Percentiles rank a stretch among this genome's conserved stretches.
phyloP scores from a whole-genome alignment of 2,329 filamentous ascomycete species.

The Ascochyta pisi region DNA sequence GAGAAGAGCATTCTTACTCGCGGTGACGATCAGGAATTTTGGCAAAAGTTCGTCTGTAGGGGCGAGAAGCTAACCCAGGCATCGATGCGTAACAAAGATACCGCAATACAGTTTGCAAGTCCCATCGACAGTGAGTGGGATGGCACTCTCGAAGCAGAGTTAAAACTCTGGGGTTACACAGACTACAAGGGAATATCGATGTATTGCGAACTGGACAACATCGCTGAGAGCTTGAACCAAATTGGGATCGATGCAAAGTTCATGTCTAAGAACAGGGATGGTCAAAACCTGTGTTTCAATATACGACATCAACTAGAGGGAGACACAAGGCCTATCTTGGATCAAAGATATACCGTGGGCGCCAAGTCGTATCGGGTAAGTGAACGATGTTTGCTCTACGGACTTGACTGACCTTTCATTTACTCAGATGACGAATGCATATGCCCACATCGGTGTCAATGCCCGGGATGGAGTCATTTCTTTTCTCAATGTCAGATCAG shows the following conservation, averaged over 20 bases:
- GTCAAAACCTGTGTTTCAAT: slow-evolving; percentile 6
- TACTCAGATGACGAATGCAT: not conserved
- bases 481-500: slow-evolving; percentile 7
- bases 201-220: not conserved
- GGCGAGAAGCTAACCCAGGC: slow-evolving; percentile 8
- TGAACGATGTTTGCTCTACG: not conserved
- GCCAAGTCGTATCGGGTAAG: not conserved
- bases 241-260: slow-evolving; percentile 4
- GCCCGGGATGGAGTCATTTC: slow-evolving; percentile 6
- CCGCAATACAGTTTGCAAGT: not conserved
- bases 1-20: not conserved
- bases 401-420: not conserved
- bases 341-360: slow-evolving; percentile 1
- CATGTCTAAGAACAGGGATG: not conserved
- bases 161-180: slow-evolving; percentile 7
- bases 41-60: slow-evolving; percentile 1
- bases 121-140: slow-evolving; percentile 8
- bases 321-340: not conserved
- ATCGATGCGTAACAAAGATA: slow-evolving; percentile 5
- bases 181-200: not conserved
- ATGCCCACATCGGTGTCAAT: slow-evolving; percentile 7
- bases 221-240: not conserved
- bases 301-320: not conserved
- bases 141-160: slow-evolving; percentile 2
- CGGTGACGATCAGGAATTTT: not conserved